phyloP scores from a whole-genome alignment of 1,284 basidiomycete species.

The Vanrija sp. region DNA sequence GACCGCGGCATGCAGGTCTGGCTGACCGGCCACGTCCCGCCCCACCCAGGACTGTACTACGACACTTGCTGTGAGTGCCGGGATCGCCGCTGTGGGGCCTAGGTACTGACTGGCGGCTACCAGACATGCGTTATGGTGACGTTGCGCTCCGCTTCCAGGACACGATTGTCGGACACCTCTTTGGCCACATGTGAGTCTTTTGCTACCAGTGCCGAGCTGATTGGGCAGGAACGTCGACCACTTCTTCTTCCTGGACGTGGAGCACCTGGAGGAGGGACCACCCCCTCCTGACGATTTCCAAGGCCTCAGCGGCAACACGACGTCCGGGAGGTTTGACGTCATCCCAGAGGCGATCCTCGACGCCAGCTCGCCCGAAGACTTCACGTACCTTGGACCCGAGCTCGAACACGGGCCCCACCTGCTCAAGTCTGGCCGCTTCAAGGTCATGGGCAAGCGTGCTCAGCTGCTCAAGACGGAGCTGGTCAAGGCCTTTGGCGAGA shows the following conservation, averaged over 20 bases:
- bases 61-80: constrained; percentile 60
- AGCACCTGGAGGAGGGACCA: constrained; percentile 33
- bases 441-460: constrained; percentile 24
- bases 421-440: constrained; percentile 24
- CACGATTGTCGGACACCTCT: constrained; percentile 84
- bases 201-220: constrained; percentile 2
- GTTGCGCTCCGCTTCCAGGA: constrained; percentile 79
- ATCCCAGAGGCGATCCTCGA: neutral
- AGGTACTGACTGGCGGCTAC: constrained; percentile 9
- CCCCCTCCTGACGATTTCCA: neutral
- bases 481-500: constrained; percentile 42
- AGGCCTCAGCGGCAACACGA: neutral
- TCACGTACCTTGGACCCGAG: constrained; percentile 19
- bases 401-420: constrained; percentile 25
- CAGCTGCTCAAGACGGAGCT: constrained; percentile 42
- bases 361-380: constrained; percentile 9
- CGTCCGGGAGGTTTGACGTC: no score
- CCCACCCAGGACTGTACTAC: constrained; percentile 76
- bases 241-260: constrained; percentile 50
- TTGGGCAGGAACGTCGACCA: constrained; percentile 48
- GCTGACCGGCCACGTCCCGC: constrained; percentile 57
- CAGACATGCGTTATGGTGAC: constrained; percentile 77
- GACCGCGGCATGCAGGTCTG: constrained; percentile 69
- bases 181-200: constrained; percentile 59
- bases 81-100: neutral